Evolutionary conservation across 257 asterid genomes (phyloP).

Genomic region (Asclepias syriaca): DNA sequence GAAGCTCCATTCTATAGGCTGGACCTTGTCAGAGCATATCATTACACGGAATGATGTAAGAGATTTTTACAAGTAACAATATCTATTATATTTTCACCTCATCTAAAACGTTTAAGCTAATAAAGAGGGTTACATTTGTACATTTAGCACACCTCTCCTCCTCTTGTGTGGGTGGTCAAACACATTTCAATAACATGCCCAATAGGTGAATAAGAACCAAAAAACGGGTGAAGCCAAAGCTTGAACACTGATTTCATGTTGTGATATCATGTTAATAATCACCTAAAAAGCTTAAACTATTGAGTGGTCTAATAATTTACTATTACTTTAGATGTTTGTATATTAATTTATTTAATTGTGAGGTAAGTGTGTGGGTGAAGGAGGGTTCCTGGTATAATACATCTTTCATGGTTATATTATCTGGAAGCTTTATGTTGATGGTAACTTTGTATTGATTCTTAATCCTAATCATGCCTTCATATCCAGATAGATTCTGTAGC

Average conservation of each 20-base stretch:
- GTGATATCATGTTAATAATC: no score
- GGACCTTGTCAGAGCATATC: conserved; percentile 61
- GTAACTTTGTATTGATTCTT: conserved; percentile 2
- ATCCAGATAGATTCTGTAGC: conserved; percentile 88
- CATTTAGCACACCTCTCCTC: no score
- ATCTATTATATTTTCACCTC: background rate
- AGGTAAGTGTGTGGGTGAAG: background rate
- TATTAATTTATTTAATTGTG: background rate
- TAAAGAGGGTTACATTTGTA: no score
- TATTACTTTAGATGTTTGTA: background rate
- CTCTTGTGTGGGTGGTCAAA: no score
- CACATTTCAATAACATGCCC: no score
- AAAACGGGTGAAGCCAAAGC: no score
- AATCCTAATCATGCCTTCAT: conserved; percentile 7
- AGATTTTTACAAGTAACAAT: background rate
- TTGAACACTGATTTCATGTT: no score
- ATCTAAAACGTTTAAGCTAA: no score
- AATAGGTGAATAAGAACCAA: no score
- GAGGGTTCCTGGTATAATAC: background rate
- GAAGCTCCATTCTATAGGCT: conserved; percentile 72
- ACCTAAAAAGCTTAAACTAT: no score
- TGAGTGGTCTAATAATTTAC: background rate
- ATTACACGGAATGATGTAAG: conserved; percentile 69
- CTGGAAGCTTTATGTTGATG: background rate
- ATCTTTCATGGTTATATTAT: background rate